Base-by-base conservation (phyloP, 345 rosid species). In the Syzygium jambos region DNA sequence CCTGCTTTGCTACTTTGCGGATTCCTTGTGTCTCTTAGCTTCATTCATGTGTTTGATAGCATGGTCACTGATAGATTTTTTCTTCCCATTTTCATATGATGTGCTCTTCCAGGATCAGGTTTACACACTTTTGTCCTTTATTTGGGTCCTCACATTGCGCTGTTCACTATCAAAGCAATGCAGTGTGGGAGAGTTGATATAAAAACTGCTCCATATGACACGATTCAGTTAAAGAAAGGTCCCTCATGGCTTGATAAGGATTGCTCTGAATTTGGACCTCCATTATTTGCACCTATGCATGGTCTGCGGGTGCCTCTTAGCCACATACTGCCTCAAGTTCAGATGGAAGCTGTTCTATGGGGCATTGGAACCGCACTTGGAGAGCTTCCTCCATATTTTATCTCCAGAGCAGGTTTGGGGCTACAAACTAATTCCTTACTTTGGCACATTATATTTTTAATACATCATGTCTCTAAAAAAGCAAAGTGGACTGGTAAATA, bases 371-470 rank as follows among this genome's bases (percentile, higher is more conserved):
- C 99, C 6, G 98, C 98, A 83, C 97, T 98, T 53, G 99, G 99
- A 78, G 99, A 98, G 91, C 99, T 98, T 93, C 99, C 99, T 91
- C 99, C 99, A 49, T 98, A 96, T 95, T 96, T 98, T 90, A 95
- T 98, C 91, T 96, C 99, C 86, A 95, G 98, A 84, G 99, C 99
- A 89, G 99, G 99, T 98, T 51, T 63, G 53, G 53, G 56, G 77
- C 56, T 68, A 38, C 8, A 30, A 51, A 43, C 86, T 55, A 84
- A 23, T 51, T 19, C 11, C 23, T 59, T 59, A 17, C 16, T 53
- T 84, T 53, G 41, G 55, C 41, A 84, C 63, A 52, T 30, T 84
- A 30, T 84, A 52, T 51, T 46, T 52, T 52, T 27, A 52, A 53
- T 52, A 43, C 30, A 27, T 51, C 57, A 5, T 52, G 9, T 27